Evolutionary conservation across 257 asterid genomes (phyloP).

Genomic region (Scutellaria barbata): DNA sequence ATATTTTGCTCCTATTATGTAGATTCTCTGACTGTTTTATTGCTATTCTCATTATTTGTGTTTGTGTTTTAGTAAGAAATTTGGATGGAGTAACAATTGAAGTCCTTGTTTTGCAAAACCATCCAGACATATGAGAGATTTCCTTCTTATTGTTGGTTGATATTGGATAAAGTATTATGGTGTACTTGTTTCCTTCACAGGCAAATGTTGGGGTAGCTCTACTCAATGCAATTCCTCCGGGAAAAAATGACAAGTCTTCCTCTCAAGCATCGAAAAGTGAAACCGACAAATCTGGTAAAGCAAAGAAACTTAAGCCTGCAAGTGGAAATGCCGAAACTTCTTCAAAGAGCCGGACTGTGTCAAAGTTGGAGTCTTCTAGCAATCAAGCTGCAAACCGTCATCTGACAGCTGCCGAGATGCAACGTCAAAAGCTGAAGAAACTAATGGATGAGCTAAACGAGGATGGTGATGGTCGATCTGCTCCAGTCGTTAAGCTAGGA

Average conservation of each 20-base stretch:
- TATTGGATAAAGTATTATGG: constrained; percentile 13
- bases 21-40: background rate
- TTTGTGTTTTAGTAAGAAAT: background rate
- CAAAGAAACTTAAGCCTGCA: constrained; percentile 61
- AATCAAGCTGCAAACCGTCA: constrained; percentile 67
- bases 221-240: constrained; percentile 82
- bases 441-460: constrained; percentile 93
- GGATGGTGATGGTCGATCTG: constrained; percentile 84
- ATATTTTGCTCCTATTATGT: background rate
- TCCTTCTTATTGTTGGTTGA: constrained; percentile 10
- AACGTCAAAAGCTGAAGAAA: constrained; percentile 83
- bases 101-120: constrained; percentile 13
- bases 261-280: constrained; percentile 63
- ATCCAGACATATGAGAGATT: background rate
- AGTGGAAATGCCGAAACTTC: constrained; percentile 51
- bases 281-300: constrained; percentile 57
- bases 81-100: constrained; percentile 2
- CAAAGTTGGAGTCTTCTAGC: constrained; percentile 61
- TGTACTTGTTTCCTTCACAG: constrained; percentile 49
- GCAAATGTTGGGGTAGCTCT: constrained; percentile 97
- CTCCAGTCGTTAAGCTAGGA: constrained; percentile 94
- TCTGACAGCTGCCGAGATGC: constrained; percentile 83
- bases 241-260: constrained; percentile 58
- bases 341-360: constrained; percentile 51
- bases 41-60: background rate